Base-by-base conservation (phyloP, 352 stramenopile genomes). In the Globisporangium parvum region DNA sequence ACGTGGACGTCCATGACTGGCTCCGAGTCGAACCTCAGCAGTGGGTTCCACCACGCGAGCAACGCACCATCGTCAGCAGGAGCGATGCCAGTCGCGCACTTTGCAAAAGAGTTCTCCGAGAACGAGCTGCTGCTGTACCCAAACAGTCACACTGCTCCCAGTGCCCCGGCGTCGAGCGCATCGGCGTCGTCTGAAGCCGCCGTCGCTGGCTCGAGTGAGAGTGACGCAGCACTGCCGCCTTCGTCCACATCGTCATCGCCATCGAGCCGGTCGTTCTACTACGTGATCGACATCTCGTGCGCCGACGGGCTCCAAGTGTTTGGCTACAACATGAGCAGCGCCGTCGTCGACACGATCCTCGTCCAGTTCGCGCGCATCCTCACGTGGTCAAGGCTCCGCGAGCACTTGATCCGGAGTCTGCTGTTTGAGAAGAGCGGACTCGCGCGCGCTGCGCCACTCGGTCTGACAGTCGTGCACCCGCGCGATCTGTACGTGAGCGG, bases 311-410 rank as follows among this genome's bases (percentile, higher is more conserved):
- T 93, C 24, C 64, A 65, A 0, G 60, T 88, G 20, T 88, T 85
- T 48, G 83, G 73, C 47, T 93, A 93, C 68, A 93, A 93, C 53
- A 80, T 91, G 71, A 89, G 81, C 42, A 58, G 63, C 1, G 63
- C 71, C 44, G 62, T 91, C 15, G 62, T 87, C 17, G 83, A 93
- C 21, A 66, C 64, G 2, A 59, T 93, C 24, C 56, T 77, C 3
- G 67, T 74, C 9, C 67, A 87, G 41, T 52, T 85, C 10, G 71
- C 80, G 10, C 69, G 76, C 12, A 63, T 89, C 41, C 50, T 89
- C 23, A 93, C 80, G 24, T 93, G 83, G 83, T 80, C 53, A n/a
- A 66, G 77, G 49, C 70, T 93, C 53, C 80, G 83, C 6, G 75
- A 88, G 55, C 75, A 66, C 4, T 47, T 93, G 28, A 55, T 89